Evolutionary conservation across 2,329 filamentous ascomycete genomes (phyloP).

Genomic region (Blastomyces parvus): DNA sequence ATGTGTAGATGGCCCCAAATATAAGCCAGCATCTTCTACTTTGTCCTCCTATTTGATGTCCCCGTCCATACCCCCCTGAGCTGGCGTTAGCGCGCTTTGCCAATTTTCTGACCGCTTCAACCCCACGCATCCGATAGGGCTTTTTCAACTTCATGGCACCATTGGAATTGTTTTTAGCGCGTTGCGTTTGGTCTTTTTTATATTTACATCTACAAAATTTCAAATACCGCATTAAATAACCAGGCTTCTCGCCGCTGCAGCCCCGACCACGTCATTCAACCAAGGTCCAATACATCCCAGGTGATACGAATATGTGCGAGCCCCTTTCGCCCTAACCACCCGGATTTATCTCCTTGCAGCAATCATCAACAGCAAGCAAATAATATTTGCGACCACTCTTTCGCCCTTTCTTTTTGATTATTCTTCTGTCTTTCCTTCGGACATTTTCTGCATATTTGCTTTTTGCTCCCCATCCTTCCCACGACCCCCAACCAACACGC

Average conservation of each 20-base stretch:
- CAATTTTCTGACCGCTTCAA: background rate
- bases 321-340: background rate
- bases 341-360: conserved; percentile 3
- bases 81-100: background rate
- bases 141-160: background rate
- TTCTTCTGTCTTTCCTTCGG: conserved; percentile 7
- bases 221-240: conserved; percentile 1
- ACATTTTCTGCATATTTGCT: conserved; percentile 6
- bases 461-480: background rate
- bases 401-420: background rate
- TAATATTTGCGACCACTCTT: conserved; percentile 1
- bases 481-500: background rate
- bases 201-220: background rate
- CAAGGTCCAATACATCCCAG: conserved; percentile 3
- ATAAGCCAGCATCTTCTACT: background rate
- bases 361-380: conserved; percentile 2
- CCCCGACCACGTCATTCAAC: conserved; percentile 5
- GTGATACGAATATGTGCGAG: conserved; percentile 7
- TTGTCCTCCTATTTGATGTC: background rate
- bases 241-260: conserved; percentile 2
- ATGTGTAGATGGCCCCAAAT: background rate
- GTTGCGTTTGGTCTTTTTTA: background rate
- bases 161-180: background rate
- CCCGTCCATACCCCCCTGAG: background rate
- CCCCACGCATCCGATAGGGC: background rate